These are phyloP conservation scores for Claviceps pazoutovae DNA, from an alignment of 2,329 filamentous ascomycete species.

Conservation along the genomic window DNA sequence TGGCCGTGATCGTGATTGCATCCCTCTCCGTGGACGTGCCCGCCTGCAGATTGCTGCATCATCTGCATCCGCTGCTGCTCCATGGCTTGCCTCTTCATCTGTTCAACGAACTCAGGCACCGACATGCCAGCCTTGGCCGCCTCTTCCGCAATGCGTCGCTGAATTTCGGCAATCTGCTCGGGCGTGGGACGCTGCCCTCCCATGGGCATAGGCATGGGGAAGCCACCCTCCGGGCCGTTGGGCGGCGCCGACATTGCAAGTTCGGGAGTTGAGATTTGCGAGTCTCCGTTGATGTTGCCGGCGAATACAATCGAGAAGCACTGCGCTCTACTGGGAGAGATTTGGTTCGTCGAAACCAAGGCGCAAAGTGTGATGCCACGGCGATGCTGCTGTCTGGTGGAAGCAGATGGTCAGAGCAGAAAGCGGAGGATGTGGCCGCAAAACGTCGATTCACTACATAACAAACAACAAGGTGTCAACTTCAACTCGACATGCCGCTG, in stretches of 20 bases:
- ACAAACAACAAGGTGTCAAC: neutral
- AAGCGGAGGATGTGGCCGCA: too few relatives aligned
- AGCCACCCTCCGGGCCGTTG: conserved; percentile 13
- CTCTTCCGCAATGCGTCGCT: conserved; percentile 68
- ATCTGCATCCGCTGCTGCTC: conserved; percentile 36
- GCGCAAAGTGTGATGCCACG: neutral
- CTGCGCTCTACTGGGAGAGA: neutral
- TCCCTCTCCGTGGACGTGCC: conserved; percentile 10
- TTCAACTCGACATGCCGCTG: neutral
- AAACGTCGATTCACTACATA: neutral
- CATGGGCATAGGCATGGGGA: conserved; percentile 13
- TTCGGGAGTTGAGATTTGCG: neutral
- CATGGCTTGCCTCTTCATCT: conserved; percentile 43
- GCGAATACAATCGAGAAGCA: conserved; percentile 7
- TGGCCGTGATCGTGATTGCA: conserved; percentile 17
- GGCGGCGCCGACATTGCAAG: conserved; percentile 16
- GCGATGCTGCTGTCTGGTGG: neutral
- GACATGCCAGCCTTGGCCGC: conserved; percentile 75
- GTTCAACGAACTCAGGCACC: conserved; percentile 69
- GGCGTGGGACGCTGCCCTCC: conserved; percentile 47
- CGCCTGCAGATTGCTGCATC: conserved; percentile 16
- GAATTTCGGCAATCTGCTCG: conserved; percentile 75
- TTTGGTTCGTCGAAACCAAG: too few relatives aligned
- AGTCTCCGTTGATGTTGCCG: neutral
- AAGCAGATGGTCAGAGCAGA: too few relatives aligned